Conservation (phyloP, 2,329 filamentous ascomycete species). For the Fusarium dimerum region DNA sequence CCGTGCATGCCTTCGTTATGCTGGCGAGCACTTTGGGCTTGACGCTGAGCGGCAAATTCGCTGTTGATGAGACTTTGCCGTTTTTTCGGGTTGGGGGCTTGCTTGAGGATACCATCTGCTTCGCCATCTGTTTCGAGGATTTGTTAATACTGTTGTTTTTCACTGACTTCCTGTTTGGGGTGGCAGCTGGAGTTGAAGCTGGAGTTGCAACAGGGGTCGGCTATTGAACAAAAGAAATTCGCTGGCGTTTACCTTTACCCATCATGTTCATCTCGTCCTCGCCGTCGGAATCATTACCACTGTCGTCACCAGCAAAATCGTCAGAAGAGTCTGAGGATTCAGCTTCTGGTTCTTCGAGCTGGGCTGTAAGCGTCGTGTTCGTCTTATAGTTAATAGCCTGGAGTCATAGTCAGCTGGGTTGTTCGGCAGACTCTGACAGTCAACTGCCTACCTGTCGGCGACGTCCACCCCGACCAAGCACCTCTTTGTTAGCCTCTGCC, state of each 20-base stretch:
- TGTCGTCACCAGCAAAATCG: slow-evolving; percentile 35
- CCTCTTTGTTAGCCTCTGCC: slow-evolving; percentile 66
- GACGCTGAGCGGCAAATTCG: slow-evolving; percentile 2
- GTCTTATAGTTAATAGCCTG: slow-evolving; percentile 40
- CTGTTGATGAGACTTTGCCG: slow-evolving; percentile 10
- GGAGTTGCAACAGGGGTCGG: slow-evolving; percentile 26
- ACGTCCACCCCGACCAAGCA: slow-evolving; percentile 83
- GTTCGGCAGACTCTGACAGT: neutral
- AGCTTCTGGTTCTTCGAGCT: slow-evolving; percentile 26
- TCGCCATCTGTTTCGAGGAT: slow-evolving; percentile 32
- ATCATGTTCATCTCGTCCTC: slow-evolving; percentile 19
- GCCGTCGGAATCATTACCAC: slow-evolving; percentile 32
- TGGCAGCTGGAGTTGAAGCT: slow-evolving; percentile 21
- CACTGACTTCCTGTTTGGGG: slow-evolving; percentile 27
- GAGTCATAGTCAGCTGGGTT: slow-evolving; percentile 15
- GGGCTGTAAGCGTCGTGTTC: slow-evolving; percentile 17
- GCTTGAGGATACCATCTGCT: slow-evolving; percentile 19
- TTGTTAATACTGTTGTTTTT: slow-evolving; percentile 36
- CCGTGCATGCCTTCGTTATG: slow-evolving; percentile 33
- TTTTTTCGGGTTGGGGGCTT: slow-evolving; percentile 19
- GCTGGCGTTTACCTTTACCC: slow-evolving; percentile 39
- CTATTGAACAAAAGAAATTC: slow-evolving; percentile 23
- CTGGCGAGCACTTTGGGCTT: slow-evolving; percentile 9
- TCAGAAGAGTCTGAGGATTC: slow-evolving; percentile 37
- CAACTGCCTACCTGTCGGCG: slow-evolving; percentile 49